These are phyloP conservation scores for Rutidosis leptorrhynchoides DNA, from an alignment of 129 eudicot species.

Conservation along the genomic window DNA sequence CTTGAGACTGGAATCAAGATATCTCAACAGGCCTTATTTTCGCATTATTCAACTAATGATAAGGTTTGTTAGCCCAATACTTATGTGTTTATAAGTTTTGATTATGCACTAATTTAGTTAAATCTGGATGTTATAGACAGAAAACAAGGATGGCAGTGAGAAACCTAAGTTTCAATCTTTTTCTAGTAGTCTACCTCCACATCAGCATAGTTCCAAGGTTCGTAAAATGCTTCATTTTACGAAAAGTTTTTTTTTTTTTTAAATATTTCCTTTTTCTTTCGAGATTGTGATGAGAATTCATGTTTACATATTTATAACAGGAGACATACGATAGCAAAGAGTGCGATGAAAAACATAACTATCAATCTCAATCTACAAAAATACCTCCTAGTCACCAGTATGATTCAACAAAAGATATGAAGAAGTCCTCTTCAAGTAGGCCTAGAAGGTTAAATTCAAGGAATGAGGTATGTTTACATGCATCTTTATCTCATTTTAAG, in stretches of 20 bases:
- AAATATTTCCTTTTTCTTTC: not conserved
- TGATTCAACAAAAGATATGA: slow-evolving; percentile 30
- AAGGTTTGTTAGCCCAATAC: slow-evolving; percentile 39
- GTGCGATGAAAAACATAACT: slow-evolving; percentile 27
- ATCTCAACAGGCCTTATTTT: slow-evolving; percentile 36
- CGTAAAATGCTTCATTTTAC: not conserved
- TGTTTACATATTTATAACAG: slow-evolving; percentile 24
- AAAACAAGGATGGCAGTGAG: slow-evolving; percentile 33
- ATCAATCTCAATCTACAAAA: slow-evolving; percentile 18
- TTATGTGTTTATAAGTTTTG: slow-evolving; percentile 3
- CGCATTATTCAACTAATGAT: slow-evolving; percentile 41
- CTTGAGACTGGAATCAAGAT: slow-evolving; percentile 63
- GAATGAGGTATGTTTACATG: slow-evolving; percentile 52
- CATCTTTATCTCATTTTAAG: slow-evolving; percentile 11
- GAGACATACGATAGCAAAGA: slow-evolving; percentile 37
- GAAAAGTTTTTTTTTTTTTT: not conserved
- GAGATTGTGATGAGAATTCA: not conserved
- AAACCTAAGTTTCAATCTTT: slow-evolving; percentile 26
- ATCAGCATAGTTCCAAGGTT: slow-evolving; percentile 29
- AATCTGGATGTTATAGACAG: slow-evolving; percentile 38
- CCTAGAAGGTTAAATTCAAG: slow-evolving; percentile 48
- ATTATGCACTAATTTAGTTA: slow-evolving; percentile 29
- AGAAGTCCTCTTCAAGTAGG: slow-evolving; percentile 35
- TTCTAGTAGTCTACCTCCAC: slow-evolving; percentile 30
- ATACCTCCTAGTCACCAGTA: slow-evolving; percentile 35